Evolutionary conservation across 306 rosid species (phyloP).

Genomic region (Lupinus albus): DNA sequence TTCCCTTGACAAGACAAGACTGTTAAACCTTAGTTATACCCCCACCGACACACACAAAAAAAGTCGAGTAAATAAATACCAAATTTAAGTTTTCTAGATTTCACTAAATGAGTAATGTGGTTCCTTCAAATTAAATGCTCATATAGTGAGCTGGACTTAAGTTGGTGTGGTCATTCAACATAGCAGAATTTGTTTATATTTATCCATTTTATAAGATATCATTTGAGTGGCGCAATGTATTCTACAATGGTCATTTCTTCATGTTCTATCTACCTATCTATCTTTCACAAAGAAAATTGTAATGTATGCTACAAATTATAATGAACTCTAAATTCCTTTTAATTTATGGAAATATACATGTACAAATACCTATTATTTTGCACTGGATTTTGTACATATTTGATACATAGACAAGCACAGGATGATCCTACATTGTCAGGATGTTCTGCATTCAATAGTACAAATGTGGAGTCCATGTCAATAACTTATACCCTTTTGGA

Average conservation of each 20-base stretch:
- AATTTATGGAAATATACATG: too few species aligned
- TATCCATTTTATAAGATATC: background rate
- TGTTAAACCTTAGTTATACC: too few species aligned
- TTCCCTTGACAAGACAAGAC: too few species aligned
- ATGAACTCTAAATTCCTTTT: background rate
- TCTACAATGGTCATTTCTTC: too few species aligned
- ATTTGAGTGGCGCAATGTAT: too few species aligned
- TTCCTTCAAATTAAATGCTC: conserved; percentile 12
- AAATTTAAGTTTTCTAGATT: conserved; percentile 8
- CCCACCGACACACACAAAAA: background rate
- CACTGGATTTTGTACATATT: conserved; percentile 2
- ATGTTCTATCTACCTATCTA: too few species aligned
- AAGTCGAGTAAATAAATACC: conserved; percentile 8
- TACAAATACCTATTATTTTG: background rate
- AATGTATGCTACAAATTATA: background rate
- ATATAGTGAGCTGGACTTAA: conserved; percentile 9
- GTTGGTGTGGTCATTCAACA: background rate
- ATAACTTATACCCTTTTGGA: conserved; percentile 24
- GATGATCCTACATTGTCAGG: background rate
- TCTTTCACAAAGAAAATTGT: background rate
- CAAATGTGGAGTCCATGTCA: conserved; percentile 7
- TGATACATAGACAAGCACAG: conserved; percentile 2
- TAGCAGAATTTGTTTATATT: background rate
- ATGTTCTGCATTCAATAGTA: background rate
- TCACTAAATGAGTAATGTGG: background rate